phyloP scores from a whole-genome alignment of 2,329 filamentous ascomycete genomes.

The Hypocreales sp. region DNA sequence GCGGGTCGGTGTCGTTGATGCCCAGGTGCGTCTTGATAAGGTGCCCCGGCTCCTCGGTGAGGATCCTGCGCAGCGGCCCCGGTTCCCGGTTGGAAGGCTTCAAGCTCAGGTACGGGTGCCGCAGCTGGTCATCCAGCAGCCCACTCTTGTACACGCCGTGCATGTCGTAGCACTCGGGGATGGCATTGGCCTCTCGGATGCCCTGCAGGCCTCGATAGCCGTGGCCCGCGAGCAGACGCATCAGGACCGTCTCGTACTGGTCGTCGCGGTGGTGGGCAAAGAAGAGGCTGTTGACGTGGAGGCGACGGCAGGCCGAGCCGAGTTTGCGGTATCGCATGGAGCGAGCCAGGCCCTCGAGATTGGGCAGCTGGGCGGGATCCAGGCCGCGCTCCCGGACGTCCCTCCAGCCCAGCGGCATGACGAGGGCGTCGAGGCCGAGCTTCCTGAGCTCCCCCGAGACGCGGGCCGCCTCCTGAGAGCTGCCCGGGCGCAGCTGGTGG shows the following conservation, averaged over 20 bases:
- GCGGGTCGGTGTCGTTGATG: no score
- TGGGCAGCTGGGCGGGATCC: conserved; percentile 27
- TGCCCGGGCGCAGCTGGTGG: conserved; percentile 39
- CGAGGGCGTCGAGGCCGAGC: conserved; percentile 16
- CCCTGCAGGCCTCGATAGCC: conserved; percentile 55
- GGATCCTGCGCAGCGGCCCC: conserved; percentile 12
- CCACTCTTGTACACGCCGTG: conserved; percentile 58
- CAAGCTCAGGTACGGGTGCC: no score
- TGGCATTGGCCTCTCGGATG: conserved; percentile 47
- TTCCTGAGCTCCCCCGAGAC: conserved; percentile 25
- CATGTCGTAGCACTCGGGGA: conserved; percentile 74
- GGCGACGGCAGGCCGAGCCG: conserved; percentile 40
- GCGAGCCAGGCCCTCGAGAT: conserved; percentile 67
- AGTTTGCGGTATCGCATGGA: conserved; percentile 57
- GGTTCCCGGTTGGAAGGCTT: conserved; percentile 14
- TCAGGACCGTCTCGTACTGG: conserved; percentile 76
- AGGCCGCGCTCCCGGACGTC: conserved; percentile 12
- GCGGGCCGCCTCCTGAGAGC: conserved; percentile 30
- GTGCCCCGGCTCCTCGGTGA: no score
- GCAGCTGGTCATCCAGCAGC: conserved; percentile 28
- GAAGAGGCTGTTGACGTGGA: conserved; percentile 44
- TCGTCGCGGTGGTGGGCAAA: conserved; percentile 84
- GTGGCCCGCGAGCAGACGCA: conserved; percentile 57
- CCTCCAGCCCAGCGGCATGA: conserved; percentile 30
- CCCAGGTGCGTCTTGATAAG: no score